Evolutionary conservation across 2,329 filamentous ascomycete species (phyloP).

Genomic region (Chrysoporthe austroafricana): DNA sequence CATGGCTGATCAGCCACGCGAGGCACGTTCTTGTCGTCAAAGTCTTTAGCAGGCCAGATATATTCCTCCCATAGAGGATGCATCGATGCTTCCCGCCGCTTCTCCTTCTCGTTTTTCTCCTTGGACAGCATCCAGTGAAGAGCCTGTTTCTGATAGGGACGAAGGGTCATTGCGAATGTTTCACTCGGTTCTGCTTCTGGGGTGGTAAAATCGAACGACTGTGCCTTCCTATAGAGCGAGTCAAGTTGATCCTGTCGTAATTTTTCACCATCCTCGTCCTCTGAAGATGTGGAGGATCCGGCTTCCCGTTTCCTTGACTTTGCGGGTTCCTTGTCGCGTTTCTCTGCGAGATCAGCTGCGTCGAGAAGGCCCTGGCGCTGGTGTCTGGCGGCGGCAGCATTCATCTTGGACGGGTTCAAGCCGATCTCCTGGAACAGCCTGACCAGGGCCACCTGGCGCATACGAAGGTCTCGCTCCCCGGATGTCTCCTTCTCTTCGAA

Average conservation of each 20-base stretch:
- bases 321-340: slow-evolving; percentile 61
- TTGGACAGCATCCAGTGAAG: slow-evolving; percentile 96
- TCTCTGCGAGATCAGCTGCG: slow-evolving; percentile 86
- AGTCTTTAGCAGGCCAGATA: slow-evolving; percentile 82
- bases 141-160: slow-evolving; percentile 94
- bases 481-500: slow-evolving; percentile 85
- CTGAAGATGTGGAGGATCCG: slow-evolving; percentile 58
- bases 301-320: slow-evolving; percentile 34
- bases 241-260: slow-evolving; percentile 96
- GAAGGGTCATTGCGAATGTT: slow-evolving; percentile 80
- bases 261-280: slow-evolving; percentile 83
- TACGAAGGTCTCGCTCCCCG: slow-evolving; percentile 81
- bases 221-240: slow-evolving; percentile 90
- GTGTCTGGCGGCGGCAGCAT: slow-evolving; percentile 73
- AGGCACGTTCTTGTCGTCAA: slow-evolving; percentile 77
- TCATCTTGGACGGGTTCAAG: slow-evolving; percentile 74
- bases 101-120: slow-evolving; percentile 76
- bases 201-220: slow-evolving; percentile 93
- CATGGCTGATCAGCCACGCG: slow-evolving; percentile 65
- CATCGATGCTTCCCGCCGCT: slow-evolving; percentile 77
- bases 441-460: slow-evolving; percentile 86
- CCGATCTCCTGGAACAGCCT: slow-evolving; percentile 89
- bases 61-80: slow-evolving; percentile 99
- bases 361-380: slow-evolving; percentile 83
- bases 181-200: slow-evolving; percentile 82